Evolutionary conservation across 2,329 filamentous ascomycete genomes (phyloP), one percentile per base, ranked within the genome.

Genomic region (Pyricularia pennisetigena): DNA sequence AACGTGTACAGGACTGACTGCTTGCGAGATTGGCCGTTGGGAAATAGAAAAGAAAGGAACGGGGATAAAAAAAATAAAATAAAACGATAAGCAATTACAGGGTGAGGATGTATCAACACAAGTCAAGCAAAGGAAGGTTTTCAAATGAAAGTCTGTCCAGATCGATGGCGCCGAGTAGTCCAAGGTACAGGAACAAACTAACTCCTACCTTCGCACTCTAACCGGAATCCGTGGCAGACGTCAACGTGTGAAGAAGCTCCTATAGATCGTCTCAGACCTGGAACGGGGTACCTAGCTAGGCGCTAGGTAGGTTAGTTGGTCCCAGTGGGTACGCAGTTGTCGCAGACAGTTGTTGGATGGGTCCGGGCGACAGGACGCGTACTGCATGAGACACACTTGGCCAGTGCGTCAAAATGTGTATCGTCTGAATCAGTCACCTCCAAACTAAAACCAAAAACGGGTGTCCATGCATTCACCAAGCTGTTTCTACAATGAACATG

Each of bases 231-330:
- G 24, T 61, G 57, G 57, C 57, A 26, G 57, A 61, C 57, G 57
- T 61, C 57, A 61, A 61, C 57, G 57, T 61, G 57, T 61, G 57
- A 61, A 61, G 57, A 61, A 61, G n/a, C 57, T 61, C 57, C 24
- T 26, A 20, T 61, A 24, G n/a, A 61, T 28, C 57, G 57, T 61
- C 57, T 61, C 57, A 61, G 57, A 28, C 57, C n/a, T 61, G 57
- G 57, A 61, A 61, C 57, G 57, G 41, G 41, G 41, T n/a, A 54
- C 16, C 41, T n/a, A 41, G 32, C 32, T 41, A 35, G 32, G 30
- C n/a, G n/a, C n/a, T 32, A 16, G 32, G 32, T 54, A 54, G 20
- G 16, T 20, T 54, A n/a, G 41, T 6, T n/a, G 20, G 41, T 9
- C 41, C 41, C 5, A 54, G 41, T 54, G 20, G 41, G 41, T 20